Evolutionary conservation across 2,329 filamentous ascomycete species (phyloP).

Genomic region (Xylogone sp.): DNA sequence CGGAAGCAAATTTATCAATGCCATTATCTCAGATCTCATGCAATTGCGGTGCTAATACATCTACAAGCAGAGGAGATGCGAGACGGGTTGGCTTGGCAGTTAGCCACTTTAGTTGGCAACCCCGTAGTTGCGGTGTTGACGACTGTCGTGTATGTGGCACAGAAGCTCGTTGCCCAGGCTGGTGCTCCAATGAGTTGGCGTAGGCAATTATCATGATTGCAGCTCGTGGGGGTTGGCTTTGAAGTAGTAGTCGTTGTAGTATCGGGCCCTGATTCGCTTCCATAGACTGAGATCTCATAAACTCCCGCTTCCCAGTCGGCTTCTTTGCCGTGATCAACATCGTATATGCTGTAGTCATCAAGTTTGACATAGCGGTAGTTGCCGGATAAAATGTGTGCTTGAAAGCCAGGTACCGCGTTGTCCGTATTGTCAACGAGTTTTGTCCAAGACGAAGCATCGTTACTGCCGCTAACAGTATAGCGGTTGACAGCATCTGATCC

Average conservation of each 20-base stretch:
- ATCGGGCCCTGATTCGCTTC: neutral
- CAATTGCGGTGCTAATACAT: neutral
- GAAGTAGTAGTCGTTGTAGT: neutral
- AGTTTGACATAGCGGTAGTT: conserved; percentile 5
- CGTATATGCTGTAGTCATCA: conserved; percentile 2
- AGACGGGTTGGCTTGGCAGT: neutral
- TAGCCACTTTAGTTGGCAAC: neutral
- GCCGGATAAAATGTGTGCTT: conserved; percentile 2
- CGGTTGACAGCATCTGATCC: conserved; percentile 7
- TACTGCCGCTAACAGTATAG: conserved; percentile 4
- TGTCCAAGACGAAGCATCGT: neutral
- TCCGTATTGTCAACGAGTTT: conserved; percentile 5
- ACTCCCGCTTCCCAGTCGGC: conserved; percentile 4
- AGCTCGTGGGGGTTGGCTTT: neutral
- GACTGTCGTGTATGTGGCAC: neutral
- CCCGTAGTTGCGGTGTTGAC: neutral
- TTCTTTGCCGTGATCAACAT: conserved; percentile 3
- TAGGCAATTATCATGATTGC: neutral
- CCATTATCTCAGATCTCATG: neutral
- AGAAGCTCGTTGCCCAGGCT: neutral
- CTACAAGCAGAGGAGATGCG: neutral
- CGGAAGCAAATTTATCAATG: neutral
- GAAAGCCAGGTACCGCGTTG: conserved; percentile 4
- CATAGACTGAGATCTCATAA: conserved; percentile 5
- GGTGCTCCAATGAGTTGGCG: neutral